Base-by-base conservation (phyloP, 2,329 filamentous ascomycete genomes). In the Colletotrichum liaoningense region DNA sequence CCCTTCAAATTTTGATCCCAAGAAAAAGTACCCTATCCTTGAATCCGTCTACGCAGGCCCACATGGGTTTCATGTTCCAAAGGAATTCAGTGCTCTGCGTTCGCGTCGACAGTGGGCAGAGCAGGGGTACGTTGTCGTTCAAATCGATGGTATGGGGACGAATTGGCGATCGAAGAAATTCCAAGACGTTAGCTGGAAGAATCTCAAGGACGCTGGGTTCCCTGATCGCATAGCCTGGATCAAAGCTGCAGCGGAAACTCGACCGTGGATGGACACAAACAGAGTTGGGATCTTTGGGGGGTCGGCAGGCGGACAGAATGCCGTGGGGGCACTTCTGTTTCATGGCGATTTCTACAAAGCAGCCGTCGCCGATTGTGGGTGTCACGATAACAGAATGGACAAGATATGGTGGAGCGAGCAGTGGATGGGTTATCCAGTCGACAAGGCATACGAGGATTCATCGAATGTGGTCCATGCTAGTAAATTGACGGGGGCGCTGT, bases 351-450 rank as follows among this genome's bases (percentile, higher is more conserved):
- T 81, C 38, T 81, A 80, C 65, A 79, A 75, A 49, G 79, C 75
- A 0, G 80, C 78, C 0, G 72, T 76, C 5, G 77, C 80, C 14
- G 76, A 79, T 55, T 76, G 77, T 9, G 80, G 80, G 2, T 79
- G 77, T 5, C 79, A 81, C 63, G 79, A 81, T 24, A 81, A 81
- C 22, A 78, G 80, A 2, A 77, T 81, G 77, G 79, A 79, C 52
- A 77, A 78, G 66, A 22, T 81, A 9, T 78, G 77, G 76, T 81
- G 80, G 80, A 80, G 78, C 30, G 80, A 81, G 65, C 63, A 78
- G 55, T 81, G 78, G 77, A 80, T 81, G 79, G 79, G 80, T 2
- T 80, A 79, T 38, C 80, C 80, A 1, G 77, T 81, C 1, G 80
- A 80, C 16, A 71, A 77, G 55, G 74, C 76, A 14, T 81, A 81